phyloP scores from a whole-genome alignment of 2,329 filamentous ascomycete species.

The Pseudopyrenochaeta lycopersici region DNA sequence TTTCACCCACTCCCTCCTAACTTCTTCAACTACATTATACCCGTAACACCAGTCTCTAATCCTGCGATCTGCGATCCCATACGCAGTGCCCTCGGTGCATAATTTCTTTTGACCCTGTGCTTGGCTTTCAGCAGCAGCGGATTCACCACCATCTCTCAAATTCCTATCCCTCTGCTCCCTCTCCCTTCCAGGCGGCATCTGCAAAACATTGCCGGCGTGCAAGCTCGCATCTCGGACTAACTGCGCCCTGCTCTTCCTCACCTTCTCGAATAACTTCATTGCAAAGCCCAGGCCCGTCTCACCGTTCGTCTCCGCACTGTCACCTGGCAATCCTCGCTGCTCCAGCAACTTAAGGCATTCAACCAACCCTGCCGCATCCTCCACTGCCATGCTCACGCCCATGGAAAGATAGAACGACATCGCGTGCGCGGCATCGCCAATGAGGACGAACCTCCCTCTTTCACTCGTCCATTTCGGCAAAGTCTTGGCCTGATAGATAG shows the following conservation, averaged over 20 bases:
- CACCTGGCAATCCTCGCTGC: too few species aligned
- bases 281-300: not conserved
- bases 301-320: too few species aligned
- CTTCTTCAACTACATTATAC: constrained; percentile 18
- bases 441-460: constrained; percentile 17
- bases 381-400: constrained; percentile 28
- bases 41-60: constrained; percentile 24
- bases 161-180: constrained; percentile 11
- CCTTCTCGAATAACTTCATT: constrained; percentile 16
- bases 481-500: constrained; percentile 15
- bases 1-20: too few species aligned
- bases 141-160: constrained; percentile 8
- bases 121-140: not conserved
- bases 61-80: constrained; percentile 18
- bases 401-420: constrained; percentile 28
- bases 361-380: constrained; percentile 22
- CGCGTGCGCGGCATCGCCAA: not conserved
- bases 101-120: constrained; percentile 5
- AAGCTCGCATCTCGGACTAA: constrained; percentile 22
- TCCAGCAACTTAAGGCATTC: constrained; percentile 4
- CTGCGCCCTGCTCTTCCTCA: constrained; percentile 21
- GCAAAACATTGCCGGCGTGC: constrained; percentile 19
- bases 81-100: constrained; percentile 7
- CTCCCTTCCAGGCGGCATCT: constrained; percentile 13
- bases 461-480: constrained; percentile 20